A percentile compares a stretch with the other conserved stretches of the same genome.
phyloP scores from a whole-genome alignment of 371 early-diverging fungal species.

The Apophysomyces trapeziformis region DNA sequence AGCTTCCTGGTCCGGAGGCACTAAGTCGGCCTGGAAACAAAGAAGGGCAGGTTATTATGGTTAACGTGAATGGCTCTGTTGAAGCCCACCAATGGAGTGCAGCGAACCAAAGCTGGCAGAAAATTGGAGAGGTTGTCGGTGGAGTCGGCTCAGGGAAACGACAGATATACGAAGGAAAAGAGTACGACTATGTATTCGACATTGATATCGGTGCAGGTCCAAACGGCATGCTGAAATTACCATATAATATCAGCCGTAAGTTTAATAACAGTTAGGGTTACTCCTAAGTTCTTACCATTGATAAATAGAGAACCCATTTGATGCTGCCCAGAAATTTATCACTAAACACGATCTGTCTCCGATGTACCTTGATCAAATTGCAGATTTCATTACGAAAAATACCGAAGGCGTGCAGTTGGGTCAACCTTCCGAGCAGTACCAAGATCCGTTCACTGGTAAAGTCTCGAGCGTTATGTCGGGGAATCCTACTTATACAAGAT shows the following conservation, averaged over 20 bases:
- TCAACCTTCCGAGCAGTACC: constrained; percentile 33
- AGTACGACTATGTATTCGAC: constrained; percentile 98
- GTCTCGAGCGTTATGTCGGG: too few species aligned
- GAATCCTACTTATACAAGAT: background rate
- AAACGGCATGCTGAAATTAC: constrained; percentile 86
- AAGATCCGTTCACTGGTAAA: constrained; percentile 75
- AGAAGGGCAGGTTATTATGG: constrained; percentile 91
- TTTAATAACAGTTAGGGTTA: background rate
- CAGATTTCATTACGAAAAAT: constrained; percentile 92
- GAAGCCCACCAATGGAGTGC: constrained; percentile 90
- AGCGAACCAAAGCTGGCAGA: constrained; percentile 74
- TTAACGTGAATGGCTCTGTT: constrained; percentile 64
- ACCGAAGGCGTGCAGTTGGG: constrained; percentile 67
- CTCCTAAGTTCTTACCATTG: background rate
- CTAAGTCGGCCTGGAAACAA: constrained; percentile 74
- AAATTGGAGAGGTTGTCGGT: constrained; percentile 96
- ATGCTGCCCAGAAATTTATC: constrained; percentile 92
- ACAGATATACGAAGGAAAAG: constrained; percentile 81
- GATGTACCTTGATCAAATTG: constrained; percentile 89
- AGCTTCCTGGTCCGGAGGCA: constrained; percentile 81
- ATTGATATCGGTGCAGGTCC: constrained; percentile 86
- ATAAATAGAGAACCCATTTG: constrained; percentile 86
- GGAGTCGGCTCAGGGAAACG: constrained; percentile 79
- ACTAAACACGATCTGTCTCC: constrained; percentile 77
- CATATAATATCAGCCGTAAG: constrained; percentile 84